Base-by-base conservation (phyloP, 805 yeast genomes). In the Ogataea pignaliae region DNA sequence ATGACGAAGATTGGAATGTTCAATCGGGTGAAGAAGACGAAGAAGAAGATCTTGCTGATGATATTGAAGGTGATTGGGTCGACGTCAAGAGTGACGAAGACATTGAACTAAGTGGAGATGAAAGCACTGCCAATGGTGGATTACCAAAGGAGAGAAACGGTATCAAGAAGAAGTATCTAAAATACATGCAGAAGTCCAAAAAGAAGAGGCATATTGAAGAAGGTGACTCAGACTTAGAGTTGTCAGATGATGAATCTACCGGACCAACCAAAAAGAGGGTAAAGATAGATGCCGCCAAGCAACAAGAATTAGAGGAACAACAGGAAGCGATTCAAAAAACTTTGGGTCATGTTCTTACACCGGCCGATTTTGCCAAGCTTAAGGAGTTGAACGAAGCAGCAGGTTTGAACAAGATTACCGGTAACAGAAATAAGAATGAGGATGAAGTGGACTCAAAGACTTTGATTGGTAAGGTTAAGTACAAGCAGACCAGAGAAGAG, bases 361-460 rank as follows among this genome's bases (percentile, higher is more conserved):
- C 99, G 17, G 97, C 98, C 1, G 99, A 93, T 71, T 93, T 90
- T 62, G 96, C 96, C 50, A 91, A 91, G 67, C 74, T 93, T 56
- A 91, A 91, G 58, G 97, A 93, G 65, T 76, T 93, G 56, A 79
- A 81, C 59, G 73, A 79, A 14, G 82, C 85, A 64, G 96, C 96
- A 4, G 97, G 97, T 53, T 75, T 90, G 39, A 86, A 86, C 42
- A 85, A 85, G 64, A 61, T 83, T 29, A 70, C 89, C 79, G 90
- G 91, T 35, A 55, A 51, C 32, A 69, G 70, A 39, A 62, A 61
- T 36, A 72, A 63, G 51, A 82, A 86, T 59, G 98, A 93, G 65
- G 97, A 91, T 40, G 73, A 76, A 41, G 95, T 93, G 50, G 97
- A 91, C 53, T 85, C 91, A 3, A 69, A 78, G 33, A 65, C 81